Conservation (phyloP, 352 stramenopile genomes). For the Globisporangium heterothallicum region DNA sequence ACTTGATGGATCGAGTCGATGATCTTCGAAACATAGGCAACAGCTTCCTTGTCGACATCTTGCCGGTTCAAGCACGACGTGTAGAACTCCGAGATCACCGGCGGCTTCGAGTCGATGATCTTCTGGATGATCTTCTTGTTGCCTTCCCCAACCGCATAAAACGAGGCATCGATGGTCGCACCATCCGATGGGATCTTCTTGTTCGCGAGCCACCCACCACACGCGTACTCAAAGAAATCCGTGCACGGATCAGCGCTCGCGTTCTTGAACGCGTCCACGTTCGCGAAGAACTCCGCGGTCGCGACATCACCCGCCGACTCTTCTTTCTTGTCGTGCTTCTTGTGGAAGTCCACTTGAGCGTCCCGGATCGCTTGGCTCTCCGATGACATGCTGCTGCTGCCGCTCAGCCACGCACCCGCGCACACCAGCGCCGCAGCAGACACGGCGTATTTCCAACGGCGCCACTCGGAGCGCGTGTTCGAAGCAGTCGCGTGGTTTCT, state of each 20-base stretch:
- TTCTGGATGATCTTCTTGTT: slow-evolving; percentile 52
- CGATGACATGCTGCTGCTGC: slow-evolving; percentile 1
- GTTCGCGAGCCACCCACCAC: slow-evolving; percentile 56
- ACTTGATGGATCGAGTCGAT: slow-evolving; percentile 31
- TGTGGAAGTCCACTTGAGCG: slow-evolving; percentile 3
- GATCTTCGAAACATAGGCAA: slow-evolving; percentile 32
- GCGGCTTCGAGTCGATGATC: slow-evolving; percentile 45
- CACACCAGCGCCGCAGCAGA: slow-evolving; percentile 20
- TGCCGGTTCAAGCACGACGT: slow-evolving; percentile 40
- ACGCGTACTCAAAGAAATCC: slow-evolving; percentile 77
- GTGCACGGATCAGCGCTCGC: slow-evolving; percentile 48
- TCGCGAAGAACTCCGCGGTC: slow-evolving; percentile 34
- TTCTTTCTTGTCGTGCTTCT: not conserved
- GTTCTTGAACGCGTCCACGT: slow-evolving; percentile 47
- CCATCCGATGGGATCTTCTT: slow-evolving; percentile 44
- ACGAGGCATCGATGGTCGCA: slow-evolving; percentile 49
- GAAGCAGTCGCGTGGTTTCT: not conserved
- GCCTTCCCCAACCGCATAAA: slow-evolving; percentile 37
- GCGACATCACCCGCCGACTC: slow-evolving; percentile 1
- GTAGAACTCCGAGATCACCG: slow-evolving; percentile 53
- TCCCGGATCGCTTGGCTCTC: slow-evolving; percentile 1
- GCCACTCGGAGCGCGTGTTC: not conserved
- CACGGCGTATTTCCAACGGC: slow-evolving; percentile 8
- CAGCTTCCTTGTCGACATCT: slow-evolving; percentile 31
- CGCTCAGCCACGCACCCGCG: slow-evolving; percentile 19